Percentiles rank a stretch among this genome's conserved stretches.
Conservation (phyloP, 2,329 filamentous ascomycete species). For the Clonostachys rhizophaga region DNA sequence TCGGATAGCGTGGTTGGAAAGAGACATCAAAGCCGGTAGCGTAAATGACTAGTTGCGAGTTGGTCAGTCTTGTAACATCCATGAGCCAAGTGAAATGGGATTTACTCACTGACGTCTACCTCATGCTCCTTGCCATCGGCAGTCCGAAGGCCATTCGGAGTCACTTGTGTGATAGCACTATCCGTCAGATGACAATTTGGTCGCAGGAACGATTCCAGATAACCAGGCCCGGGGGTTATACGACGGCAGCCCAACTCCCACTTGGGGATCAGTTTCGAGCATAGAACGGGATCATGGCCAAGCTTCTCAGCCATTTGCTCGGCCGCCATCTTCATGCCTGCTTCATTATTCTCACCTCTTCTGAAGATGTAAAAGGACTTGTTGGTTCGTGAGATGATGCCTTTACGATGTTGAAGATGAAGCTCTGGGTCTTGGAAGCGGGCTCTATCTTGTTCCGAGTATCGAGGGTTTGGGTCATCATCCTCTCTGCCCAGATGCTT, state of each 20-base stretch:
- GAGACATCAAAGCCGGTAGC: not conserved
- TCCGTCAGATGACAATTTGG: not conserved
- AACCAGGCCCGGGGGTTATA: not conserved
- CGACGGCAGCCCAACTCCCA: not conserved
- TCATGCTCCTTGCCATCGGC: slow-evolving; percentile 9
- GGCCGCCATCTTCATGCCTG: no score
- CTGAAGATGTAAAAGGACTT: no score
- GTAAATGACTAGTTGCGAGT: not conserved
- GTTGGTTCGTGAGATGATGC: no score
- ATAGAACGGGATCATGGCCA: not conserved
- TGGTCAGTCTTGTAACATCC: no score
- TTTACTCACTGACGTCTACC: slow-evolving; percentile 2
- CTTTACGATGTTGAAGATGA: no score
- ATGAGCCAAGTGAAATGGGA: no score
- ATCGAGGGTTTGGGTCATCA: no score
- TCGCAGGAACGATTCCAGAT: not conserved
- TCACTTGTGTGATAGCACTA: not conserved
- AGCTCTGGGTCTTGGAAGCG: no score
- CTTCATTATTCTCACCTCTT: no score
- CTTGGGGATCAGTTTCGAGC: not conserved
- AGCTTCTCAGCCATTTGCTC: not conserved
- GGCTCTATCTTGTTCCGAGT: no score
- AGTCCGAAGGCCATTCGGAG: not conserved
- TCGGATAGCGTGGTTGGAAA: not conserved
- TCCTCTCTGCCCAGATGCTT: no score